Conservation (phyloP, 768 basidiomycete species). For the Mycena filopes region DNA sequence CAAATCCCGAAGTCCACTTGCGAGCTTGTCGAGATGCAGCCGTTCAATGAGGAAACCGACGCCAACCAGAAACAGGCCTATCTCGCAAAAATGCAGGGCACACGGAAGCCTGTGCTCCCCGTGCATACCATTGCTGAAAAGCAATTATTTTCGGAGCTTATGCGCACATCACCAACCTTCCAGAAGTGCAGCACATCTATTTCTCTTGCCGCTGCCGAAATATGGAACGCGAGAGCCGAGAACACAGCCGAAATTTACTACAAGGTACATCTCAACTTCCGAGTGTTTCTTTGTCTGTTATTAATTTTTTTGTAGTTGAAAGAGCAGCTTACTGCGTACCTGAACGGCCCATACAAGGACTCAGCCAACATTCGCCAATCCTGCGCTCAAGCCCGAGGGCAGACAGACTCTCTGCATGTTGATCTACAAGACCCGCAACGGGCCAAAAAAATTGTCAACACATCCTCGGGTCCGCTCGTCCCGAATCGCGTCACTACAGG, state of each 20-base stretch:
- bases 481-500: constrained; percentile 9
- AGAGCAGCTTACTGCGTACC: constrained; percentile 21
- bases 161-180: constrained; percentile 13
- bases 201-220: background rate
- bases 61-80: constrained; percentile 14
- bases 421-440: constrained; percentile 9
- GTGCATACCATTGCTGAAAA: constrained; percentile 37
- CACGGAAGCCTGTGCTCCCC: constrained; percentile 38
- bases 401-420: background rate
- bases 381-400: constrained; percentile 12
- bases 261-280: constrained; percentile 8
- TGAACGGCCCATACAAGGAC: constrained; percentile 15
- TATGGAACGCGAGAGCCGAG: constrained; percentile 12
- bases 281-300: background rate
- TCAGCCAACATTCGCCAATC: constrained; percentile 11
- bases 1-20: constrained; percentile 18
- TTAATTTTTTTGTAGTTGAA: background rate
- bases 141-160: constrained; percentile 39
- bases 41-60: constrained; percentile 10
- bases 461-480: constrained; percentile 1
- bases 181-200: constrained; percentile 7
- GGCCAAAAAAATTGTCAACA: constrained; percentile 12
- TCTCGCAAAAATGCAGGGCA: constrained; percentile 36
- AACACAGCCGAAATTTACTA: background rate
- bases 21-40: constrained; percentile 11